Evolutionary conservation across 371 early-diverging fungal genomes (phyloP).

Genomic region (Mortierella sp.): DNA sequence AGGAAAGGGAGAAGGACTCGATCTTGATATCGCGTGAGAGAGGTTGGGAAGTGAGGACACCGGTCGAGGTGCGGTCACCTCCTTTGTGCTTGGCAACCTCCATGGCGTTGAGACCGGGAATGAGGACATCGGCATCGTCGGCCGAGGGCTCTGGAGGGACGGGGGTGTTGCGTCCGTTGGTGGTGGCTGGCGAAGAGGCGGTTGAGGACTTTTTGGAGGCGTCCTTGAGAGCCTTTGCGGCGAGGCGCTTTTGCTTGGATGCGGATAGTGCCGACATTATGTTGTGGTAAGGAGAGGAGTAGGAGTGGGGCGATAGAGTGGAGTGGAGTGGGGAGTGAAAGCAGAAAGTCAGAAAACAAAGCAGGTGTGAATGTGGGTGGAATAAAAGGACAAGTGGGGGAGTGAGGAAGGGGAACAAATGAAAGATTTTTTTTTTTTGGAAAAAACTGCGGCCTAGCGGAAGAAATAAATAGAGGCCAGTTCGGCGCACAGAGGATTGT

Average conservation of each 20-base stretch:
- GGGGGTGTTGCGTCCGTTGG: conserved; percentile 55
- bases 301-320: conserved; percentile 1
- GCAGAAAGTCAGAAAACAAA: background rate
- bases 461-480: background rate
- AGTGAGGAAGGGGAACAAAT: conserved; percentile 1
- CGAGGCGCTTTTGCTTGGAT: conserved; percentile 87
- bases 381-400: background rate
- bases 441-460: conserved; percentile 13
- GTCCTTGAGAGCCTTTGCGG: conserved; percentile 78
- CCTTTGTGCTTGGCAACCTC: conserved; percentile 60
- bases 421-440: conserved; percentile 2
- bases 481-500: background rate
- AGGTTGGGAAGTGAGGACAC: conserved; percentile 94
- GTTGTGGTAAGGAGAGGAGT: background rate
- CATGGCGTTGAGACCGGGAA: conserved; percentile 42
- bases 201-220: conserved; percentile 52
- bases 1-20: conserved; percentile 93
- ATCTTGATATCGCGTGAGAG: conserved; percentile 96
- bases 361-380: background rate
- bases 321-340: conserved; percentile 6
- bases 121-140: conserved; percentile 21
- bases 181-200: conserved; percentile 58
- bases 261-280: conserved; percentile 64
- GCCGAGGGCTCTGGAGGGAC: conserved; percentile 20
- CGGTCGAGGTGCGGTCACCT: conserved; percentile 87